Conservation (phyloP, 2,329 filamentous ascomycete genomes). For the Davidsoniella eucalypti region DNA sequence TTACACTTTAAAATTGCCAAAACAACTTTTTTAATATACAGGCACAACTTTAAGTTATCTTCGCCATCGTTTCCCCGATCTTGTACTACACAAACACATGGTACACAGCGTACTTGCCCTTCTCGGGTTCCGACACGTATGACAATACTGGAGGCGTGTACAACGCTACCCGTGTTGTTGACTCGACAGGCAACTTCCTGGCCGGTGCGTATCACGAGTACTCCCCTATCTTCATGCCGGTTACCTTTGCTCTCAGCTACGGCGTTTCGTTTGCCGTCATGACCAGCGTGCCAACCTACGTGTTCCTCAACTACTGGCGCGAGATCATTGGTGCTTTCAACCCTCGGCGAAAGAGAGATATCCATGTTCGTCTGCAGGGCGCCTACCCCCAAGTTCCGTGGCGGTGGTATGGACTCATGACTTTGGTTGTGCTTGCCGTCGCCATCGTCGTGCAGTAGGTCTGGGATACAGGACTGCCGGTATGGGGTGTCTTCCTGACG, state of each 20-base stretch:
- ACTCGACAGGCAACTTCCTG: constrained; percentile 37
- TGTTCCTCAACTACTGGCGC: constrained; percentile 32
- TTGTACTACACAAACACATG: constrained; percentile 39
- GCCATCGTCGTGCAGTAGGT: constrained; percentile 21
- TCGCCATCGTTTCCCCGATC: constrained; percentile 41
- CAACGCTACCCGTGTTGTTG: constrained; percentile 42
- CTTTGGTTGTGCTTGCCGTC: constrained; percentile 31
- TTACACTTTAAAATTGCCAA: no score
- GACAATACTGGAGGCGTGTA: constrained; percentile 46
- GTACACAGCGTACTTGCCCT: constrained; percentile 43
- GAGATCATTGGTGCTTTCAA: constrained; percentile 25
- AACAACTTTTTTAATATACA: no score
- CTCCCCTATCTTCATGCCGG: constrained; percentile 36
- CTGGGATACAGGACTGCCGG: constrained; percentile 26
- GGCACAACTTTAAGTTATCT: no score
- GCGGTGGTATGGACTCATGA: constrained; percentile 37
- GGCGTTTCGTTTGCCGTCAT: constrained; percentile 41
- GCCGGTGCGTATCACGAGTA: constrained; percentile 43
- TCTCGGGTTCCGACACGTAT: constrained; percentile 37
- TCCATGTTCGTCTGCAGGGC: constrained; percentile 37
- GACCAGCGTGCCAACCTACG: constrained; percentile 34
- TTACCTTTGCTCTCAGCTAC: constrained; percentile 37
- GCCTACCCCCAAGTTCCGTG: constrained; percentile 37
- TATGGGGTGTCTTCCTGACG: constrained; percentile 26
- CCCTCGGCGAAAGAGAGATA: constrained; percentile 22